Base-by-base conservation (phyloP, 805 yeast species). In the Candida tallmaniae region DNA sequence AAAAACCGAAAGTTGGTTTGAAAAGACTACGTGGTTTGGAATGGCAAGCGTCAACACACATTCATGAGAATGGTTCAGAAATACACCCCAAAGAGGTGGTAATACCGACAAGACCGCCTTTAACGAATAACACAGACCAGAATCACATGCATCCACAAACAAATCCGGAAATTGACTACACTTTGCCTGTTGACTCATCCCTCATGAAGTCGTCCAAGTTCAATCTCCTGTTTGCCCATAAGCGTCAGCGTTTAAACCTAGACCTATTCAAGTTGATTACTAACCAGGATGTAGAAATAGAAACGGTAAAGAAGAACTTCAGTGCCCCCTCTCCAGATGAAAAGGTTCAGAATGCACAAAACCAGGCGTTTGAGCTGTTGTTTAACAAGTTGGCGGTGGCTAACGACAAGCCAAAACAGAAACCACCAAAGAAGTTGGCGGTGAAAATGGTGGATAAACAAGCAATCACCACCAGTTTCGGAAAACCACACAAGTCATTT, bases 281-380 rank as follows among this genome's bases (percentile, higher is more conserved):
- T 66, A 65, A 66, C 73, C 59, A 56, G 38, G 45, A 55, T 34
- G 44, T 54, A 53, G 36, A 44, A 60, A 38, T 53, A 6, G 55
- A 53, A 43, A 68, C 64, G 54, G 70, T 73, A 2, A 64, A 68
- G 31, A 49, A 66, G 29, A 81, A 77, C 45, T 86, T 86, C 45
- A 54, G 58, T 9, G 65, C 69, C 41, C 88, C 88, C 11, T 83
- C 95, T 46, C 96, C 96, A 4, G 97, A 89, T 60, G 96, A 87
- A 50, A 56, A 68, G 31, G 69, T 83, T 3, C 50, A 74, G 32
- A 56, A 61, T 26, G 86, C 87, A 1, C 93, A 83, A 54, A 60
- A 62, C 38, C 49, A 49, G 12, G 70, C 70, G 1, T 64, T 65
- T 34, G 68, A 61, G 23, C 52, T 41, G 23, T 55, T 48, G 20